These are phyloP conservation scores for Stachybotrys echinatus DNA, from an alignment of 2,329 filamentous ascomycete genomes.

Conservation along the genomic window DNA sequence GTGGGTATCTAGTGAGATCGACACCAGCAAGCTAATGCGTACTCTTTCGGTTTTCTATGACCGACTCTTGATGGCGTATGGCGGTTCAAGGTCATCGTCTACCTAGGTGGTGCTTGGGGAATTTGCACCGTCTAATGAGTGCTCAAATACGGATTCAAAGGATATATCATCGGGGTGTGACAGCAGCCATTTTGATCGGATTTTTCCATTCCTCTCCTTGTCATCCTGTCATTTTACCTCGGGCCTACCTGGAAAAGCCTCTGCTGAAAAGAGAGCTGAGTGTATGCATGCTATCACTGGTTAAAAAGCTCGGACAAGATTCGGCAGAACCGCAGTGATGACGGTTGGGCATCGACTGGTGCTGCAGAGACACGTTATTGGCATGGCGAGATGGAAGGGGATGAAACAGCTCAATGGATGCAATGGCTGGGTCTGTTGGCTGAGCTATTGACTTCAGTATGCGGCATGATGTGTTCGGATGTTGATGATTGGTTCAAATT, in stretches of 20 bases:
- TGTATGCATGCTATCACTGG: conserved; percentile 40
- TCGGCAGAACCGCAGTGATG: background rate
- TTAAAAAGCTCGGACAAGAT: background rate
- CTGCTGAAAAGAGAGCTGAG: background rate
- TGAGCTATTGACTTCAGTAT: background rate
- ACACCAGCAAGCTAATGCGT: too few species aligned
- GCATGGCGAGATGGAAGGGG: background rate
- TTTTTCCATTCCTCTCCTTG: too few species aligned
- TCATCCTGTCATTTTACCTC: too few species aligned
- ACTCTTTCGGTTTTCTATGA: background rate
- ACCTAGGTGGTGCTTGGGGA: too few species aligned
- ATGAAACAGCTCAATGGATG: background rate
- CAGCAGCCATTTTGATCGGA: too few species aligned
- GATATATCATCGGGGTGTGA: too few species aligned
- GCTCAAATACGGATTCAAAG: too few species aligned
- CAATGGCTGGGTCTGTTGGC: background rate
- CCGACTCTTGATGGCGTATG: too few species aligned
- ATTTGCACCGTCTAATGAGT: too few species aligned
- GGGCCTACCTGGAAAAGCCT: too few species aligned
- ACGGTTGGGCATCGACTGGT: background rate
- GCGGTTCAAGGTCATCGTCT: too few species aligned
- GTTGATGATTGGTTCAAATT: background rate
- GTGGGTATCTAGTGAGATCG: too few species aligned
- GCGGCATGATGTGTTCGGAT: background rate
- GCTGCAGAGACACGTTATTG: background rate